phyloP scores from a whole-genome alignment of 768 basidiomycete genomes.

The Xanthoconium stramineum region DNA sequence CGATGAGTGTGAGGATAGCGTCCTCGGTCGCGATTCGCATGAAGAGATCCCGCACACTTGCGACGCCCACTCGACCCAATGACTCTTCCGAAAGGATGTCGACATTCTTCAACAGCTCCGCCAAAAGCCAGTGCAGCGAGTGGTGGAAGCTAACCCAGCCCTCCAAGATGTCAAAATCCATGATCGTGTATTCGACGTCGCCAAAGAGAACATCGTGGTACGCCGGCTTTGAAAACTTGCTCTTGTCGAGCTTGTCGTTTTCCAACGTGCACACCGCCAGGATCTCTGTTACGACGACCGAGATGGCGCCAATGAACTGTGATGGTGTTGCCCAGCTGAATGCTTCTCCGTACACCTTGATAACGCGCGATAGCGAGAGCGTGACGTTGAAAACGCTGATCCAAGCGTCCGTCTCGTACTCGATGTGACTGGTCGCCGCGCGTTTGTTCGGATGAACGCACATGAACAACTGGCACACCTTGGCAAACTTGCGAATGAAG shows the following conservation, averaged over 20 bases:
- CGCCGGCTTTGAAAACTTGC: slow-evolving; percentile 56
- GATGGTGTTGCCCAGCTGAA: slow-evolving; percentile 57
- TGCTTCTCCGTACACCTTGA: slow-evolving; percentile 86
- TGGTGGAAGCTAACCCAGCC: slow-evolving; percentile 93
- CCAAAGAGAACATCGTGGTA: slow-evolving; percentile 72
- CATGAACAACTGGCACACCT: slow-evolving; percentile 87
- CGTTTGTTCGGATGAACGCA: slow-evolving; percentile 90
- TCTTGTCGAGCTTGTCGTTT: slow-evolving; percentile 65
- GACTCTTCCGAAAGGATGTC: slow-evolving; percentile 58
- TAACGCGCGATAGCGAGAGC: slow-evolving; percentile 81
- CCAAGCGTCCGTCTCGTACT: slow-evolving; percentile 97
- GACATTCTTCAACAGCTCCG: slow-evolving; percentile 84
- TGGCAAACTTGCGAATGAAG: slow-evolving; percentile 67
- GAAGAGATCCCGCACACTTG: slow-evolving; percentile 59
- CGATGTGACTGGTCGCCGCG: slow-evolving; percentile 78
- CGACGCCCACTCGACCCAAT: slow-evolving; percentile 49
- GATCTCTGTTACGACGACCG: slow-evolving; percentile 67
- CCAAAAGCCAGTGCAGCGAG: slow-evolving; percentile 85
- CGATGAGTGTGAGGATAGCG: slow-evolving; percentile 72
- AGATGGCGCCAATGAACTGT: slow-evolving; percentile 65
- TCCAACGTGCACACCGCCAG: slow-evolving; percentile 64
- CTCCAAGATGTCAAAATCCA: slow-evolving; percentile 75
- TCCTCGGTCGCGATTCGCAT: slow-evolving; percentile 60
- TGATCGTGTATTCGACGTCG: slow-evolving; percentile 51
- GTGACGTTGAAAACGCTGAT: slow-evolving; percentile 96